These are phyloP conservation scores for Diaporthe amygdali DNA, from an alignment of 2,329 filamentous ascomycete species.

Conservation along the genomic window DNA sequence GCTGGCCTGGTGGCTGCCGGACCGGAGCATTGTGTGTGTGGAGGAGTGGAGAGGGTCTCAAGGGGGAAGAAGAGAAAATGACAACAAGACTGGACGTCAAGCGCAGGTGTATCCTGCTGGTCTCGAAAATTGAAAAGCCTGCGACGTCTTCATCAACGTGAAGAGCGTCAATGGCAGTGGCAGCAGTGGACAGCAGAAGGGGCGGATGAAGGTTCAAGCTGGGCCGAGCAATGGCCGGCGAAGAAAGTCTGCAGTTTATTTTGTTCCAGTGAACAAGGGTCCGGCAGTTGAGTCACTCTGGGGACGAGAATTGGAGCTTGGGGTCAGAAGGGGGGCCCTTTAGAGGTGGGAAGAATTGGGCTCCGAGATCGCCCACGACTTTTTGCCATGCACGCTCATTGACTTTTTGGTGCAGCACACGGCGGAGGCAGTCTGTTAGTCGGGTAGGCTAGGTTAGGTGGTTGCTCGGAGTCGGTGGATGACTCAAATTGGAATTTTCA, in stretches of 20 bases:
- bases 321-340: background rate
- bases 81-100: background rate
- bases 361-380: slow-evolving; percentile 15
- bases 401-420: background rate
- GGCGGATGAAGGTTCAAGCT: background rate
- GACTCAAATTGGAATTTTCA: slow-evolving; percentile 4
- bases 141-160: slow-evolving; percentile 1
- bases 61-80: slow-evolving; percentile 5
- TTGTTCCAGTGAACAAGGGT: background rate
- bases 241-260: slow-evolving; percentile 1
- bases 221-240: background rate
- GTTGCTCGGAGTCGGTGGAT: background rate
- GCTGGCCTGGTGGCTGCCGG: slow-evolving; percentile 47
- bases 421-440: too few relatives aligned
- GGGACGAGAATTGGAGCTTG: background rate
- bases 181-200: background rate
- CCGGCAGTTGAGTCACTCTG: slow-evolving; percentile 1
- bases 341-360: background rate
- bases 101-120: background rate
- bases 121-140: background rate
- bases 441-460: too few relatives aligned
- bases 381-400: too few relatives aligned
- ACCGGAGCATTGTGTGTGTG: slow-evolving; percentile 50
- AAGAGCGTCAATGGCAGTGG: slow-evolving; percentile 4
- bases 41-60: slow-evolving; percentile 18